Evolutionary conservation across 257 asterid species (phyloP), one percentile per base, ranked within the genome.

Genomic region (Gentiana dahurica): DNA sequence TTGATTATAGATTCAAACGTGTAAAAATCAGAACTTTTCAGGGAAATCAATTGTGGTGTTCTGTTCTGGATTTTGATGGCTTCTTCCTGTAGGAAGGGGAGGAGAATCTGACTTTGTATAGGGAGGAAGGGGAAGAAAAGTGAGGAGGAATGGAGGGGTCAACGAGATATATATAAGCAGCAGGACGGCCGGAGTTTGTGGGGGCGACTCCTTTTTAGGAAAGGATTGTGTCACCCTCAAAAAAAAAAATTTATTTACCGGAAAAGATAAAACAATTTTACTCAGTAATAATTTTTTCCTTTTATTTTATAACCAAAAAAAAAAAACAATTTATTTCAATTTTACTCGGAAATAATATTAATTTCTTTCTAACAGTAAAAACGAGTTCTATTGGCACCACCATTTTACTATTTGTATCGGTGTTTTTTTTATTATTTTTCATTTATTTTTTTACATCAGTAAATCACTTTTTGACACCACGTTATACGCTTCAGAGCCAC

Each of bases 121-220:
- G 59, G 58, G 65, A 58, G 35, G 46, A 36, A 35, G 50, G 34
- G 33, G 63, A 36, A 61, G 54, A 47, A 34, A 38, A 36, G 4
- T 24, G 24, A 24, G 24, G 24, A 13, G 47, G 4, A 2, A n/a
- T 6, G 1, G 12, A 2, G 45, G 49, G 49, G 71, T 54, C 59
- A 69, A 59, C 36, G 45, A 33, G 50, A 50, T 49, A 69, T 69
- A 53, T 69, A 69, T 69, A 59, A 62, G 43, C 45, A 4, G 24
- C 12, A 10, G 36, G 35, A 3, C 51, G 57, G 6, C 37, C 37
- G 36, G 24, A 54, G 64, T 34, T 53, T 35, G 53, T 55, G 33
- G 12, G 24, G 54, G 5, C 33, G 34, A 15, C 12, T 15, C 35
- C 52, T 8, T 35, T 45, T 36, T 12, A 33, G 6, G 51, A 51